phyloP scores from a whole-genome alignment of 2,329 filamentous ascomycete genomes.

The Penicillium sp. region DNA sequence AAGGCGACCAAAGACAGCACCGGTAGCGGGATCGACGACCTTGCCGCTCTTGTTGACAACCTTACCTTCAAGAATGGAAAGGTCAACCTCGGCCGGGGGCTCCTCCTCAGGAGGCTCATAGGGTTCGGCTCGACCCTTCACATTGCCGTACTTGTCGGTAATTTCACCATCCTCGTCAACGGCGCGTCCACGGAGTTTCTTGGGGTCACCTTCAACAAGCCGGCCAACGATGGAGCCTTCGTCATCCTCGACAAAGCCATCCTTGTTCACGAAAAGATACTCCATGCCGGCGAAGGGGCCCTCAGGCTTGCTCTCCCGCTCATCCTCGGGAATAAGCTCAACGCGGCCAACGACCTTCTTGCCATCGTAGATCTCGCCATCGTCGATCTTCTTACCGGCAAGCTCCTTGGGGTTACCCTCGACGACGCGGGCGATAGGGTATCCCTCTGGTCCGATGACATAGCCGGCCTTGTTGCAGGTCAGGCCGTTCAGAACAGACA shows the following conservation, averaged over 20 bases:
- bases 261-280: slow-evolving; percentile 53
- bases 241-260: slow-evolving; percentile 63
- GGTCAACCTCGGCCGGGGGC: slow-evolving; percentile 44
- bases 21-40: slow-evolving; percentile 53
- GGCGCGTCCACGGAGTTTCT: slow-evolving; percentile 64
- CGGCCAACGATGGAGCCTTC: slow-evolving; percentile 72
- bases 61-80: slow-evolving; percentile 58
- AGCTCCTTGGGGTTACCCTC: slow-evolving; percentile 31
- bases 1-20: slow-evolving; percentile 55
- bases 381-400: slow-evolving; percentile 33
- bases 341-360: slow-evolving; percentile 55
- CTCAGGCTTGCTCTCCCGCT: slow-evolving; percentile 52
- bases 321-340: slow-evolving; percentile 54
- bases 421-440: slow-evolving; percentile 53
- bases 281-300: slow-evolving; percentile 56
- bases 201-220: slow-evolving; percentile 64
- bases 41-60: slow-evolving; percentile 61
- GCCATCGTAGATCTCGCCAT: slow-evolving; percentile 53
- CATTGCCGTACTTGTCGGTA: slow-evolving; percentile 66
- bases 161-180: slow-evolving; percentile 82
- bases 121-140: slow-evolving; percentile 56
- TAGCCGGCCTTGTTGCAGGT: slow-evolving; percentile 56
- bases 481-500: slow-evolving; percentile 47
- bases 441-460: slow-evolving; percentile 50
- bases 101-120: slow-evolving; percentile 50